Base-by-base conservation (phyloP, 2,329 filamentous ascomycete species). In the Neofusicoccum sp. region DNA sequence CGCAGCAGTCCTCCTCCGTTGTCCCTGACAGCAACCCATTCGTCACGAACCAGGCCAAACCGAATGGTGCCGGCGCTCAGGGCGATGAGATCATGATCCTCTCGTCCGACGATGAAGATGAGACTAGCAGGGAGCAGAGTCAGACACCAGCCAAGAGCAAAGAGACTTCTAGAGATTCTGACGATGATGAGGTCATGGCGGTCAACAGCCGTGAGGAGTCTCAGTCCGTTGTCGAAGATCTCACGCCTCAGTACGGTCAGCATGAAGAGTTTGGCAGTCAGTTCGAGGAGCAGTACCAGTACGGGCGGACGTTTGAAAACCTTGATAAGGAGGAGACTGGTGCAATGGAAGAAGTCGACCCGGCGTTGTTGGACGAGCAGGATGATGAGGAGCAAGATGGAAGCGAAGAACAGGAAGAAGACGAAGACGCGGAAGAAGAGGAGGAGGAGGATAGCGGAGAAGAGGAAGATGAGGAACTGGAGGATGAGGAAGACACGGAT, bases 51-150 rank as follows among this genome's bases (percentile, higher is more conserved):
- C 28, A 33, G 5, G n/a, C 45, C 11, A 54, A 48, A 2, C 30
- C 38, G 4, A 60, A 54, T 31, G 58, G 47, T 16, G 24, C 24
- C 7, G 47, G 28, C 4, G 30, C 28, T 6, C n/a, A 53, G 31
- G 47, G 20, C n/a, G 30, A 51, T 33, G 47, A 60, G 28, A 45
- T 60, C 8, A 54, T 54, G 20, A 38, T 60, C 16, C 58, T 60
- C 14, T 60, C 58, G 8, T 60, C 58, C 26, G 58, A 54, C 12
- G 58, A 54, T 12, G 58, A 60, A 5, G 58, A 45, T 20, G 47
- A 45, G 2, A 30, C 16, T 9, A 33, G 16, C n/a, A 36, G 6
- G 38, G 12, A 20, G 11, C 20, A n/a, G 20, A 51, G 24, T 6
- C 34, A 49, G 24, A 20, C 8, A 7, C 36, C 40, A 1, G 31